These are phyloP conservation scores for Malus hybrid DNA, from an alignment of 331 rosid species.

Conservation along the genomic window DNA sequence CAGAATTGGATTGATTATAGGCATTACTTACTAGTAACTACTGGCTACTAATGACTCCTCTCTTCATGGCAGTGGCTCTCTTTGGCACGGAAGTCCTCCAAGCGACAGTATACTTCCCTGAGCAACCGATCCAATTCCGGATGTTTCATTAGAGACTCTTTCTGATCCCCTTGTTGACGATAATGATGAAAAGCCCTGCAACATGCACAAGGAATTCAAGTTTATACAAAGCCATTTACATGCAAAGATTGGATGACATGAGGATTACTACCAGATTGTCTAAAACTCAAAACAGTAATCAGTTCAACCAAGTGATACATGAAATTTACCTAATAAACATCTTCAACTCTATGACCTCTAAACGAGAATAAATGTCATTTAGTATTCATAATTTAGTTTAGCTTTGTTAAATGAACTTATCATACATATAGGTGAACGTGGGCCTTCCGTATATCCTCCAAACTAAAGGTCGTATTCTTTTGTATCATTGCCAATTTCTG, in stretches of 20 bases:
- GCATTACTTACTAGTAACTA: conserved; percentile 12
- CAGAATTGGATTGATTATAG: conserved; percentile 21
- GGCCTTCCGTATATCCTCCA: background rate
- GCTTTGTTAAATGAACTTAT: background rate
- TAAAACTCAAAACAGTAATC: background rate
- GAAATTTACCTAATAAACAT: background rate
- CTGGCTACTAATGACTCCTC: conserved; percentile 19
- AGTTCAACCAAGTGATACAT: background rate
- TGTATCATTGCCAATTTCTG: background rate
- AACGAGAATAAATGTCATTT: background rate
- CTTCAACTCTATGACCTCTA: background rate
- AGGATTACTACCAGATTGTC: too few relatives aligned
- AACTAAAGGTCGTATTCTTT: background rate
- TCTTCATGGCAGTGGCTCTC: conserved; percentile 41
- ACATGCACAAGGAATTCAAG: background rate
- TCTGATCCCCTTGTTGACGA: conserved; percentile 41
- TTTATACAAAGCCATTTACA: background rate
- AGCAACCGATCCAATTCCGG: conserved; percentile 74
- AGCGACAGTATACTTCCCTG: conserved; percentile 61
- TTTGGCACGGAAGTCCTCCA: conserved; percentile 78
- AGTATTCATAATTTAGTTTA: background rate
- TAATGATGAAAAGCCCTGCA: conserved; percentile 98
- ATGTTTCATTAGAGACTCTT: conserved; percentile 48
- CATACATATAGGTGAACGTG: background rate
- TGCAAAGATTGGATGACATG: background rate